Evolutionary conservation across 768 basidiomycete species (phyloP).

Genomic region (Cubamyces sp.): DNA sequence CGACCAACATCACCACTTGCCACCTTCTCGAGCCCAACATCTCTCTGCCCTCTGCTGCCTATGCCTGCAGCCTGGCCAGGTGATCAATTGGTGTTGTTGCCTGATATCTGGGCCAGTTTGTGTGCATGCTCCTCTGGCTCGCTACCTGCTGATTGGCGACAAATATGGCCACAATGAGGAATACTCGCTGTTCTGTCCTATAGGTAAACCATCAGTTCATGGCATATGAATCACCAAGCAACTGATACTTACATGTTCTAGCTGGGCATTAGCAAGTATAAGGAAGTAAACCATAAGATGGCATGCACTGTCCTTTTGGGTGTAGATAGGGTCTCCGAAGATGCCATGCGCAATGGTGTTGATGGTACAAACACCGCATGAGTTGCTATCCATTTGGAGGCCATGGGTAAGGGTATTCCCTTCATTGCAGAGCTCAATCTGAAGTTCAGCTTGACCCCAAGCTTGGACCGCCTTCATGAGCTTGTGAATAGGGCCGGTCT

Average conservation of each 20-base stretch:
- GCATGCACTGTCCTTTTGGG: background rate
- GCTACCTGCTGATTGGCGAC: too few species aligned
- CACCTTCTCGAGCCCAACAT: too few species aligned
- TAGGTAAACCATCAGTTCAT: background rate
- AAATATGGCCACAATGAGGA: too few species aligned
- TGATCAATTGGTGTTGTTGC: too few species aligned
- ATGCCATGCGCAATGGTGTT: slow-evolving; percentile 19
- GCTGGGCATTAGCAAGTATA: background rate
- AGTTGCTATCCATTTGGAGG: slow-evolving; percentile 12
- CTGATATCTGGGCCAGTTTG: too few species aligned
- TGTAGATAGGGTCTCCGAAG: slow-evolving; percentile 14
- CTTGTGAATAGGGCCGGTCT: background rate
- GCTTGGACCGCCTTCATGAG: background rate
- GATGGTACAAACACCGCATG: slow-evolving; percentile 24
- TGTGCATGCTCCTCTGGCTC: too few species aligned
- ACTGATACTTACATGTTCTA: background rate
- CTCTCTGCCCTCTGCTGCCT: too few species aligned
- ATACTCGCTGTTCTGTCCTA: too few species aligned
- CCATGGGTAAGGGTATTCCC: slow-evolving; percentile 10
- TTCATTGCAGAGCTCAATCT: background rate
- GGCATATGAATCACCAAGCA: too few species aligned
- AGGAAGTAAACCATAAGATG: background rate
- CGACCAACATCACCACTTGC: too few species aligned
- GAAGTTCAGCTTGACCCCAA: background rate
- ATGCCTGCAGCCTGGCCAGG: too few species aligned